phyloP scores from a whole-genome alignment of 2,329 filamentous ascomycete species.

The Ilyonectria destructans region DNA sequence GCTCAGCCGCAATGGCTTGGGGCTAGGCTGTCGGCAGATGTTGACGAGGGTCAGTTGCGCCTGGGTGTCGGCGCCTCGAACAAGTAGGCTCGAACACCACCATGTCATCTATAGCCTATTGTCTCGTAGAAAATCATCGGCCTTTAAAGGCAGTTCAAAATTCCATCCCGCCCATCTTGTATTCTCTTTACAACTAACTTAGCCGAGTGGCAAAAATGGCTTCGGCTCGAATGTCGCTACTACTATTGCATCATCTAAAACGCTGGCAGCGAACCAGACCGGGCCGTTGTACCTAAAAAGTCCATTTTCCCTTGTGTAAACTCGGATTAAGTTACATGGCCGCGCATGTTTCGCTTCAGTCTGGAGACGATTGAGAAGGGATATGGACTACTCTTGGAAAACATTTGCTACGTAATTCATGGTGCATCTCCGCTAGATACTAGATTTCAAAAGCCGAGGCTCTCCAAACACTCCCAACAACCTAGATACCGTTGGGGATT shows the following conservation, averaged over 20 bases:
- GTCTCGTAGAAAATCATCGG: neutral
- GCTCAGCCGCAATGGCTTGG: conserved; percentile 4
- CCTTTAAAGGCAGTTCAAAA: too few species aligned
- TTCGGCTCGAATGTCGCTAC: too few species aligned
- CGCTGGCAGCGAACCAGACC: neutral
- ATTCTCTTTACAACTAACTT: too few species aligned
- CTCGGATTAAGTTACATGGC: neutral
- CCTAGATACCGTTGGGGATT: neutral
- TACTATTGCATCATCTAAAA: too few species aligned
- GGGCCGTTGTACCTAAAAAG: neutral
- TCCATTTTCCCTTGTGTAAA: neutral
- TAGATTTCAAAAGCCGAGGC: neutral
- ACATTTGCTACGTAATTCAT: neutral
- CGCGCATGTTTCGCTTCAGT: neutral
- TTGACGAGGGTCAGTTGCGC: conserved; percentile 7
- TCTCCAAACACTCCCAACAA: neutral
- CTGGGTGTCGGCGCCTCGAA: neutral
- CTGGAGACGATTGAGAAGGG: too few species aligned
- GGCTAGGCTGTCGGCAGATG: neutral
- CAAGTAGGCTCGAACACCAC: neutral
- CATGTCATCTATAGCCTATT: neutral
- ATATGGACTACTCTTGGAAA: too few species aligned
- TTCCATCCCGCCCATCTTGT: too few species aligned
- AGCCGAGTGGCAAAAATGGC: too few species aligned
- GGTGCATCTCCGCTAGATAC: neutral